Conservation (phyloP, 768 basidiomycete genomes). For the Podaxis sp. region DNA sequence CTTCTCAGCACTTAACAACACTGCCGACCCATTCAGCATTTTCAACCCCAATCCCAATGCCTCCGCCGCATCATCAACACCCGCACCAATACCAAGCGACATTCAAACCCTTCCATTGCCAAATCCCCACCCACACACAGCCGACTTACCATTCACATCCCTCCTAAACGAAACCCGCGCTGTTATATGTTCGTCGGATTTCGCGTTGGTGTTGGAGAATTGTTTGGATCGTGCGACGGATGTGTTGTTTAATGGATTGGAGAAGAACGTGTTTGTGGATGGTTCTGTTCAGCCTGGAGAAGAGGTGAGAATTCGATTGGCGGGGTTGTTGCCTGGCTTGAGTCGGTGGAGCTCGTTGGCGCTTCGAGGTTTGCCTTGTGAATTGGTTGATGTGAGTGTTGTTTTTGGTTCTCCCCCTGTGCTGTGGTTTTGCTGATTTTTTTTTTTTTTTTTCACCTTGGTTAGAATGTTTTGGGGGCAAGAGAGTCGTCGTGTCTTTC, state of each 20-base stretch:
- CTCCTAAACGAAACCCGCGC: conserved; percentile 68
- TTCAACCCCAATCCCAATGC: conserved; percentile 8
- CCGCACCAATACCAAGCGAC: neutral
- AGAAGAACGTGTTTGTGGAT: conserved; percentile 54
- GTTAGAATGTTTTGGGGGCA: conserved; percentile 55
- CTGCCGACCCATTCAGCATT: neutral
- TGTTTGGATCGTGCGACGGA: conserved; percentile 68
- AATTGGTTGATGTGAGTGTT: conserved; percentile 73
- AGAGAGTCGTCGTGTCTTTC: conserved; percentile 65
- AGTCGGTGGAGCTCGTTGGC: conserved; percentile 73
- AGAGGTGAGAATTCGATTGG: conserved; percentile 60
- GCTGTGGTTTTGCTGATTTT: neutral
- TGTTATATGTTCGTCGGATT: conserved; percentile 65
- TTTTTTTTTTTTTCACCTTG: neutral
- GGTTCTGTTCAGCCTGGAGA: conserved; percentile 21
- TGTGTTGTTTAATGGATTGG: conserved; percentile 59
- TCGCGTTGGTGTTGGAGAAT: conserved; percentile 63
- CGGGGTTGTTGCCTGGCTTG: conserved; percentile 75
- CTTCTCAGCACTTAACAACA: conserved; percentile 19
- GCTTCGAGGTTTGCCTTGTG: conserved; percentile 68
- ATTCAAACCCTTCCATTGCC: conserved; percentile 16
- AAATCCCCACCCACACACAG: conserved; percentile 24
- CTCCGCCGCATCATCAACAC: neutral
- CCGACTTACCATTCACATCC: conserved; percentile 48
- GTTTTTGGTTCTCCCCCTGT: conserved; percentile 1